These are phyloP conservation scores for Cystofilobasidium macerans DNA, from an alignment of 768 basidiomycete genomes.

Conservation along the genomic window DNA sequence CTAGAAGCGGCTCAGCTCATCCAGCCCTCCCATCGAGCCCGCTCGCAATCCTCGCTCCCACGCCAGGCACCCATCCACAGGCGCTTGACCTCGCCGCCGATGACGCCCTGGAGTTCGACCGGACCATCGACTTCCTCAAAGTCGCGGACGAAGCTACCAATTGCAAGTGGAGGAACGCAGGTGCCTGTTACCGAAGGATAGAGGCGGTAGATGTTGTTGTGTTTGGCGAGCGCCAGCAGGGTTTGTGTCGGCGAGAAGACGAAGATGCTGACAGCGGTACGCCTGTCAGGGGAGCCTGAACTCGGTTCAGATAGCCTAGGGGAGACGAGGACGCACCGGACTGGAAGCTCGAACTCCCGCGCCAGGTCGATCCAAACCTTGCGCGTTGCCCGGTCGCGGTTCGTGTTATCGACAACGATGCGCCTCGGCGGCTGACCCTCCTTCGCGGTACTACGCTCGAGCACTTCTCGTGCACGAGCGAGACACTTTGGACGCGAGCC, in stretches of 20 bases:
- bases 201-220: conserved; percentile 84
- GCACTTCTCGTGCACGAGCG: background rate
- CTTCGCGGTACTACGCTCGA: conserved; percentile 38
- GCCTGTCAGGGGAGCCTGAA: background rate
- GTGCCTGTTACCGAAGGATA: conserved; percentile 37
- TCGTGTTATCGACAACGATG: conserved; percentile 89
- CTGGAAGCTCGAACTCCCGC: conserved; percentile 45
- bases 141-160: conserved; percentile 29
- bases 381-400: conserved; percentile 59
- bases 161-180: conserved; percentile 33
- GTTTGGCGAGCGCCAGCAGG: conserved; percentile 49
- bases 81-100: conserved; percentile 67
- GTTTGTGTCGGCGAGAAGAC: background rate
- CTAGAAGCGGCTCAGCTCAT: conserved; percentile 37
- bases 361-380: conserved; percentile 61
- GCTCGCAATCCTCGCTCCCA: conserved; percentile 65
- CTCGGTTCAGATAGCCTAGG: background rate
- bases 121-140: conserved; percentile 51
- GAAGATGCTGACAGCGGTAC: conserved; percentile 51
- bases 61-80: conserved; percentile 38
- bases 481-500: background rate
- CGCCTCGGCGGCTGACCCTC: conserved; percentile 56
- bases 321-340: conserved; percentile 45
- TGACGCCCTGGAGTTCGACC: conserved; percentile 51
- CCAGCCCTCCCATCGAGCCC: conserved; percentile 69